These are phyloP conservation scores for Dipodascus albidus DNA, from an alignment of 805 yeast genomes.

Conservation along the genomic window DNA sequence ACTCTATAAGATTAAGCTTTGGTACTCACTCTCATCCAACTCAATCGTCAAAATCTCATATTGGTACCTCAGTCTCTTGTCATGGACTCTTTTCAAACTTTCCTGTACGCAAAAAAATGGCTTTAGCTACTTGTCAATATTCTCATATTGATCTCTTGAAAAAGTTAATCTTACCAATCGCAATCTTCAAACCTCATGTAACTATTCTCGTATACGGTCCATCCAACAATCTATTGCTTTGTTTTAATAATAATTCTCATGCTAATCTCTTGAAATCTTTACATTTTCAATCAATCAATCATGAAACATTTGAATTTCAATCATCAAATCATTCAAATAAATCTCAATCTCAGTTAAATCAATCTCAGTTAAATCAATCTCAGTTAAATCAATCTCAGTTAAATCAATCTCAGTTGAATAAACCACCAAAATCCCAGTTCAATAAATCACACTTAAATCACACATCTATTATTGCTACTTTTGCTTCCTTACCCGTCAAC, in stretches of 20 bases:
- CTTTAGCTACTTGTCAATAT: background rate
- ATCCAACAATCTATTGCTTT: background rate
- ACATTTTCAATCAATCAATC: too few relatives aligned
- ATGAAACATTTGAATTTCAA: too few relatives aligned
- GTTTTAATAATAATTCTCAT: too few relatives aligned
- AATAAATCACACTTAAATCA: background rate
- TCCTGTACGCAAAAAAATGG: slow-evolving; percentile 17
- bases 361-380: too few relatives aligned
- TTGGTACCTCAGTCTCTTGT: slow-evolving; percentile 17
- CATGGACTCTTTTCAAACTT: slow-evolving; percentile 14
- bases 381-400: background rate
- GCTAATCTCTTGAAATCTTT: too few relatives aligned
- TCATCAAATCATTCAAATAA: too few relatives aligned
- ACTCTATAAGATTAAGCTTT: background rate
- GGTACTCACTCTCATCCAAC: background rate
- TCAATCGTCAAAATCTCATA: background rate
- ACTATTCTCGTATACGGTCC: slow-evolving; percentile 2
- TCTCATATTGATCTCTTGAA: slow-evolving; percentile 6
- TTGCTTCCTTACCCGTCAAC: background rate
- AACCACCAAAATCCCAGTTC: background rate
- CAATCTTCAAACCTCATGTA: slow-evolving; percentile 3
- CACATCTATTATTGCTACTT: background rate
- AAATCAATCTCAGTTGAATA: background rate
- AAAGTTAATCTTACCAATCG: slow-evolving; percentile 3
- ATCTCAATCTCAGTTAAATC: too few relatives aligned